Conservation (phyloP, 495 filamentous ascomycete genomes). For the Annulohypoxylon nitens region DNA sequence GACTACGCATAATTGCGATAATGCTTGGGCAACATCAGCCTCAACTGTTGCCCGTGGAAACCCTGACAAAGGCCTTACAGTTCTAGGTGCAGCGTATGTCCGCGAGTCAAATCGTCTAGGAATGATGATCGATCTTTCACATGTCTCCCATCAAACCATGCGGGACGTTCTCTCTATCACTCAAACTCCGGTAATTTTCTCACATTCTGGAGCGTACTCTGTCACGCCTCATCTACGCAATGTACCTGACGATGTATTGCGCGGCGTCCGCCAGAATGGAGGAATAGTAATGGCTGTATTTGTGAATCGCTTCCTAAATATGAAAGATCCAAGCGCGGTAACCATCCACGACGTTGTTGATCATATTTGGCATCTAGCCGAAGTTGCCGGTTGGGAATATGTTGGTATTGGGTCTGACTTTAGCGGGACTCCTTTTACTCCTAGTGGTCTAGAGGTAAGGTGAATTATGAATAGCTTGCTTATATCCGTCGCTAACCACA, state of each 20-base stretch:
- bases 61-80: constrained; percentile 33
- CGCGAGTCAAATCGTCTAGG: constrained; percentile 68
- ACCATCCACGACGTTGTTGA: constrained; percentile 75
- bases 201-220: constrained; percentile 65
- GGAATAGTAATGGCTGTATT: constrained; percentile 73
- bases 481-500: constrained; percentile 38
- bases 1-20: constrained; percentile 54
- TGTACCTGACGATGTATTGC: constrained; percentile 69
- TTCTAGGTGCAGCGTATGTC: constrained; percentile 36
- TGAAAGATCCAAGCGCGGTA: constrained; percentile 62
- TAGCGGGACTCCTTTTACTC: constrained; percentile 66
- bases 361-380: constrained; percentile 69
- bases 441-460: constrained; percentile 63
- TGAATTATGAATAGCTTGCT: background rate
- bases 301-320: constrained; percentile 71
- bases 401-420: constrained; percentile 75
- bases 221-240: constrained; percentile 70
- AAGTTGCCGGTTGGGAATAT: constrained; percentile 69
- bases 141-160: constrained; percentile 68
- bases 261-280: constrained; percentile 62
- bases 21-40: constrained; percentile 66
- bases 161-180: constrained; percentile 64
- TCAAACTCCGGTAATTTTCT: constrained; percentile 69
- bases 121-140: constrained; percentile 65
- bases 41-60: constrained; percentile 47